Percentiles rank a stretch among this genome's conserved stretches.
Evolutionary conservation across 2,329 filamentous ascomycete genomes (phyloP).

Genomic region (Cryphonectria radicalis): DNA sequence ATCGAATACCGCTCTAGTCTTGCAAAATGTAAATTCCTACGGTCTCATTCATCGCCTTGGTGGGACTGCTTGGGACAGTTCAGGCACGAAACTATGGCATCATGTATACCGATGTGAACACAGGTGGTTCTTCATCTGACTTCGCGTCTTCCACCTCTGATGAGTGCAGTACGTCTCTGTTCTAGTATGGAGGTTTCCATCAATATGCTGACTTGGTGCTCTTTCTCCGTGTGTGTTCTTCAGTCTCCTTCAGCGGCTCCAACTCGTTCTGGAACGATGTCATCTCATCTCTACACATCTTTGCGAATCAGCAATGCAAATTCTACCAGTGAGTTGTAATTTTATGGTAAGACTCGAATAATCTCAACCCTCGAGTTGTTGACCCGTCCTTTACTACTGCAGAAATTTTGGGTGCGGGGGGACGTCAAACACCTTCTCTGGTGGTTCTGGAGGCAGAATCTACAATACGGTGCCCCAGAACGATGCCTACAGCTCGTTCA

Average conservation of each 20-base stretch:
- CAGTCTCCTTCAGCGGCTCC: neutral
- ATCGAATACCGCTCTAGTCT: neutral
- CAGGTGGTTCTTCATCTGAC: neutral
- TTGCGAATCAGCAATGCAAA: constrained; percentile 7
- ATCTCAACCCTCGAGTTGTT: neutral
- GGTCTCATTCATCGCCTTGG: neutral
- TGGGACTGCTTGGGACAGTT: neutral
- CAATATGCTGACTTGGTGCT: neutral
- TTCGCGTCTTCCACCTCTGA: neutral
- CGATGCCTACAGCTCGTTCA: constrained; percentile 5
- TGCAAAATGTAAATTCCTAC: neutral
- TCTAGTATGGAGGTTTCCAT: neutral
- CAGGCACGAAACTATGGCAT: constrained; percentile 2
- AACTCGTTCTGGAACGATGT: neutral
- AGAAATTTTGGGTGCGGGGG: neutral
- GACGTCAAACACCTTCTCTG: neutral
- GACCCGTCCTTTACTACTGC: neutral
- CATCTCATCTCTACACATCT: constrained; percentile 5
- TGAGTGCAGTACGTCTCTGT: neutral
- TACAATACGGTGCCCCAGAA: neutral
- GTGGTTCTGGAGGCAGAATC: neutral
- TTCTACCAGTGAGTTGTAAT: neutral
- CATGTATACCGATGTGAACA: constrained; percentile 9
- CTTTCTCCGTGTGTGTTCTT: neutral
- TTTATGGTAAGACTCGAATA: neutral